A percentile compares a stretch with the other conserved stretches of the same genome.
Evolutionary conservation across 345 rosid species (phyloP).

Genomic region (Capsella bursapastoris): DNA sequence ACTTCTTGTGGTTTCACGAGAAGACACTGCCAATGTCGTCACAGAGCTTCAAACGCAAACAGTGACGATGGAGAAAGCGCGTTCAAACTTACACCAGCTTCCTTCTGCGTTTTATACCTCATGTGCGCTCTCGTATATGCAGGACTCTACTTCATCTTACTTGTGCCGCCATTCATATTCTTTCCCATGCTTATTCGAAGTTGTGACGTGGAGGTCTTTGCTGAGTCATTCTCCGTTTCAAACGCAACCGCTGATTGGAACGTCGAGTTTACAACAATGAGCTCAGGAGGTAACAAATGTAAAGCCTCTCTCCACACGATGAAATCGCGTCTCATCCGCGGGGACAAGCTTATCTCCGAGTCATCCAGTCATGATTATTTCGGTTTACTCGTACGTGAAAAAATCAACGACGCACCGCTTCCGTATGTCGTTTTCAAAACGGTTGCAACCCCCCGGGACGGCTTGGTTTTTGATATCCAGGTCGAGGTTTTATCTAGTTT

Average conservation of each 20-base stretch:
- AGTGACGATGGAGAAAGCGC: neutral
- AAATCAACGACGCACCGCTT: neutral
- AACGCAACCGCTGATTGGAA: conserved; percentile 15
- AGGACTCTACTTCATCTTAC: neutral
- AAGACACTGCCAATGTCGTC: neutral
- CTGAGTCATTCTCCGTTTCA: conserved; percentile 7
- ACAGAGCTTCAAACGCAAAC: neutral
- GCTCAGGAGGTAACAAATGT: neutral
- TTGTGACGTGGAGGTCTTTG: conserved; percentile 10
- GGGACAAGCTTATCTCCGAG: conserved; percentile 12
- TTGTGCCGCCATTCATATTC: neutral
- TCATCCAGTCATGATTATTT: neutral
- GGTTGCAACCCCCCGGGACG: neutral
- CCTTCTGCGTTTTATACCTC: conserved; percentile 11
- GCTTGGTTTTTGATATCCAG: conserved; percentile 4
- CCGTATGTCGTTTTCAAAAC: neutral
- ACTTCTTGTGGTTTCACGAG: neutral
- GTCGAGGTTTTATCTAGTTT: neutral
- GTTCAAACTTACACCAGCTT: conserved; percentile 1
- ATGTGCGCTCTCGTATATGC: neutral
- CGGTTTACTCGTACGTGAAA: neutral
- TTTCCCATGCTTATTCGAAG: too few relatives aligned
- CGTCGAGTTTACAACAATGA: neutral
- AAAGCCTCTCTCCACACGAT: neutral
- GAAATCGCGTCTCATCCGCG: neutral